These are phyloP conservation scores for Eucalyptus grandis DNA, from an alignment of 345 rosid species.

Conservation along the genomic window DNA sequence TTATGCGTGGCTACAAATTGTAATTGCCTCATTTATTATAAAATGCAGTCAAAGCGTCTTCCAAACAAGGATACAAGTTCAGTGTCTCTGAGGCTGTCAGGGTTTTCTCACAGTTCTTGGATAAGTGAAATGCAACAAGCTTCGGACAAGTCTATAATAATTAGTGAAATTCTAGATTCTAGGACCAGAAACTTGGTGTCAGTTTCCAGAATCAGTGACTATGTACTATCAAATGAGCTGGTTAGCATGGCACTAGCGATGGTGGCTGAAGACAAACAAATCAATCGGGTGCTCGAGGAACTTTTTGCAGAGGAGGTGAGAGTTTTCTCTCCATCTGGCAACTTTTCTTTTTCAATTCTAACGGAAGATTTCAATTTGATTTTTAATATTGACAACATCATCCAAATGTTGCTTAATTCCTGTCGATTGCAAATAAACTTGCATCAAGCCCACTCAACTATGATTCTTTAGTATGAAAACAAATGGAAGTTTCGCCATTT, in stretches of 20 bases:
- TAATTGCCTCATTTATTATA: neutral
- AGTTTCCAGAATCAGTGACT: slow-evolving; percentile 89
- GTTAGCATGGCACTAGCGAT: slow-evolving; percentile 95
- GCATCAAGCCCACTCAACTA: neutral
- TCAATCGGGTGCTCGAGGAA: slow-evolving; percentile 86
- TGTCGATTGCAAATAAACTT: neutral
- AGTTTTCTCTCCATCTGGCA: neutral
- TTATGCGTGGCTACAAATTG: neutral
- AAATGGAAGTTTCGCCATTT: neutral
- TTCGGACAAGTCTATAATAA: slow-evolving; percentile 71
- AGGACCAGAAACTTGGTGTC: slow-evolving; percentile 92
- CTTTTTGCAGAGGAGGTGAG: slow-evolving; percentile 74
- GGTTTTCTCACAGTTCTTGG: slow-evolving; percentile 83
- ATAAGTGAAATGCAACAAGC: slow-evolving; percentile 94
- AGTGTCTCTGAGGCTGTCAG: slow-evolving; percentile 24
- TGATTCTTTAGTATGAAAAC: neutral
- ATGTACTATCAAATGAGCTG: slow-evolving; percentile 78
- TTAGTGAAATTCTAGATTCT: slow-evolving; percentile 88
- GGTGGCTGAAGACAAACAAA: slow-evolving; percentile 96
- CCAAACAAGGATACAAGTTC: slow-evolving; percentile 52
- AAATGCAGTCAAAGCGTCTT: slow-evolving; percentile 72
- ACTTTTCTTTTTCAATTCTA: neutral
- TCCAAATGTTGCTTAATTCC: neutral
- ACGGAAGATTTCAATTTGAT: neutral
- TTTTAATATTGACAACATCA: neutral